Evolutionary conservation across 257 asterid species (phyloP).

Genomic region (Hygrophila difformis): DNA sequence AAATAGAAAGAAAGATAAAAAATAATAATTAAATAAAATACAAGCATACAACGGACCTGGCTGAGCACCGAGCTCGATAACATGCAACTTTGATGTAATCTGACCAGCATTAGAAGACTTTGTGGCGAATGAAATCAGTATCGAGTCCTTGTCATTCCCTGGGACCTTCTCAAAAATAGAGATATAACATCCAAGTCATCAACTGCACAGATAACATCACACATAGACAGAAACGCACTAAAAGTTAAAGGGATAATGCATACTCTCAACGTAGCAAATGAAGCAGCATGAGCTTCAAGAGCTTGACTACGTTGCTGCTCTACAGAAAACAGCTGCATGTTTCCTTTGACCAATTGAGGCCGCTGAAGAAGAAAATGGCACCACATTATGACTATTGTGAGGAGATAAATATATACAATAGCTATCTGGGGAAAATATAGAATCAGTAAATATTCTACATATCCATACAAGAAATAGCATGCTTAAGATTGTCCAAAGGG

Average conservation of each 20-base stretch:
- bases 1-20: background rate
- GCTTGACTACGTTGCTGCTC: constrained; percentile 99
- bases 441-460: background rate
- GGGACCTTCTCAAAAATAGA: constrained; percentile 43
- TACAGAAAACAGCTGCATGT: constrained; percentile 93
- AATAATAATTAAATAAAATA: constrained; percentile 5
- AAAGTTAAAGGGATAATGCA: constrained; percentile 10
- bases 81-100: constrained; percentile 77
- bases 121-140: constrained; percentile 87
- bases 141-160: constrained; percentile 91
- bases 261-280: constrained; percentile 85
- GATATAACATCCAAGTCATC: constrained; percentile 17
- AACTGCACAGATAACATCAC: background rate
- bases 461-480: no score
- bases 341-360: constrained; percentile 95
- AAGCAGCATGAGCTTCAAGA: constrained; percentile 98
- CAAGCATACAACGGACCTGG: constrained; percentile 56
- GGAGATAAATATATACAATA: constrained; percentile 8
- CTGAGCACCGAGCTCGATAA: constrained; percentile 97
- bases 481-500: no score
- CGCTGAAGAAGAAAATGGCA: constrained; percentile 35
- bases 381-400: constrained; percentile 16
- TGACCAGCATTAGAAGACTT: constrained; percentile 84
- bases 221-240: constrained; percentile 10
- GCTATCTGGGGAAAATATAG: background rate